A percentile compares a stretch with the other conserved stretches of the same genome.
Evolutionary conservation across 2,329 filamentous ascomycete species (phyloP).

Genomic region (Cryphonectria japonica): DNA sequence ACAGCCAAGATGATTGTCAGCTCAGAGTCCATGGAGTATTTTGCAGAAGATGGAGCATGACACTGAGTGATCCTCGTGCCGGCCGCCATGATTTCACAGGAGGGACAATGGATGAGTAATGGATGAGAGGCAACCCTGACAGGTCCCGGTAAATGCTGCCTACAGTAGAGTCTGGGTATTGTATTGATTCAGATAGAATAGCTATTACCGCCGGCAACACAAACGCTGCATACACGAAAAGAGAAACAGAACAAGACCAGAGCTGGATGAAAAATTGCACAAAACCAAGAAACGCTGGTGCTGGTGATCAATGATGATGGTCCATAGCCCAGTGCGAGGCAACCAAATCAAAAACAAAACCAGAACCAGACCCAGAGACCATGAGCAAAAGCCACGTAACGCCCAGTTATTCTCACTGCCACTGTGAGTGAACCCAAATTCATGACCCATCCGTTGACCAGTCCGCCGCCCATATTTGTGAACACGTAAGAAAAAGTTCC

Average conservation of each 20-base stretch:
- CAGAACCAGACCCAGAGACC: not conserved
- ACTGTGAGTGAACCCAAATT: not conserved
- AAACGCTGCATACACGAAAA: not conserved
- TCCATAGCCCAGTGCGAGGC: not conserved
- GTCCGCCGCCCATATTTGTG: not conserved
- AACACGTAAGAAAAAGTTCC: not conserved
- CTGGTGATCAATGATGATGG: not conserved
- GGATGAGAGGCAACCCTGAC: too few species aligned
- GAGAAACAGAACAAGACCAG: not conserved
- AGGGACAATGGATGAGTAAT: too few species aligned
- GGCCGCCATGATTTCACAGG: not conserved
- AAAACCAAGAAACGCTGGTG: not conserved
- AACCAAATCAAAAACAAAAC: not conserved
- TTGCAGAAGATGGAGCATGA: too few species aligned
- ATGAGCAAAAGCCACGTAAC: not conserved
- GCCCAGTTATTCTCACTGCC: not conserved
- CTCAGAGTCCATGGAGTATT: too few species aligned
- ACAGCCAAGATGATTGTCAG: too few species aligned
- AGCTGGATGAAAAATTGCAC: not conserved
- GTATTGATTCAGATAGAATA: not conserved
- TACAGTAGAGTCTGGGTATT: not conserved
- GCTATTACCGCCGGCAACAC: not conserved
- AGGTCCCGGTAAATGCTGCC: too few species aligned
- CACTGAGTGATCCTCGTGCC: slow-evolving; percentile 1
- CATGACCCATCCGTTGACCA: not conserved